These are phyloP conservation scores for Aspergillus taichungensis DNA, from an alignment of 495 filamentous ascomycete species.

Conservation along the genomic window DNA sequence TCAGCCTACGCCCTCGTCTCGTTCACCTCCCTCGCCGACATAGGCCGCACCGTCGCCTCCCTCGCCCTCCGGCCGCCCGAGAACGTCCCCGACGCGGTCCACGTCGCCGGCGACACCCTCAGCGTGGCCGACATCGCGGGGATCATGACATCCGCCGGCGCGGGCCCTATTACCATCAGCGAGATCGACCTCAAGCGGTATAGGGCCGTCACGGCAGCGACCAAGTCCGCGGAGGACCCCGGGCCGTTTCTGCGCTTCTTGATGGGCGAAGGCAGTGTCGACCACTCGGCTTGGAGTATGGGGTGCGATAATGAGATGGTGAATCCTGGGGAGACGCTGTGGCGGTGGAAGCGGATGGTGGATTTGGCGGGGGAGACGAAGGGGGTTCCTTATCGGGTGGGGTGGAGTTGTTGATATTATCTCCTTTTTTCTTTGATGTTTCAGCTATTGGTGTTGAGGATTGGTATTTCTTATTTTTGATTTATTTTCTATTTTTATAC, in stretches of 20 bases:
- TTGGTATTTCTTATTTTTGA: background rate
- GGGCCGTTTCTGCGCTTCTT: constrained; percentile 16
- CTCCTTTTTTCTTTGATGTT: no score
- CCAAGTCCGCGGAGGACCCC: constrained; percentile 8
- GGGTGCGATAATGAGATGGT: constrained; percentile 13
- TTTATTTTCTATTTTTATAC: background rate
- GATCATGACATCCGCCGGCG: constrained; percentile 15
- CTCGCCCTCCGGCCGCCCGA: constrained; percentile 6
- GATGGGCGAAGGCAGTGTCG: constrained; percentile 17
- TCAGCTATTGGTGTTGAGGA: background rate
- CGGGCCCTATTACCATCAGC: constrained; percentile 11
- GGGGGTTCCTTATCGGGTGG: background rate
- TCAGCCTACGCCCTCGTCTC: constrained; percentile 8
- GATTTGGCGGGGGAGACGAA: constrained; percentile 11
- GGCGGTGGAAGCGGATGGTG: constrained; percentile 15
- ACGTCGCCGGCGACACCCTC: constrained; percentile 17
- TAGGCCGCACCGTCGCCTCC: constrained; percentile 12
- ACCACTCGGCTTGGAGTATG: constrained; percentile 11
- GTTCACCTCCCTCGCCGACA: constrained; percentile 15
- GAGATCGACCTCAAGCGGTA: constrained; percentile 6
- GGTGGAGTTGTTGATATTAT: background rate
- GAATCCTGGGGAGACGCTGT: constrained; percentile 5
- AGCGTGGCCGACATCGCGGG: constrained; percentile 11
- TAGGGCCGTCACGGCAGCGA: constrained; percentile 4
- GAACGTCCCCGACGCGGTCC: constrained; percentile 12